Evolutionary conservation across 1,284 basidiomycete species (phyloP), one percentile per base, ranked within the genome.

Genomic region (Leccinum subrobustum): DNA sequence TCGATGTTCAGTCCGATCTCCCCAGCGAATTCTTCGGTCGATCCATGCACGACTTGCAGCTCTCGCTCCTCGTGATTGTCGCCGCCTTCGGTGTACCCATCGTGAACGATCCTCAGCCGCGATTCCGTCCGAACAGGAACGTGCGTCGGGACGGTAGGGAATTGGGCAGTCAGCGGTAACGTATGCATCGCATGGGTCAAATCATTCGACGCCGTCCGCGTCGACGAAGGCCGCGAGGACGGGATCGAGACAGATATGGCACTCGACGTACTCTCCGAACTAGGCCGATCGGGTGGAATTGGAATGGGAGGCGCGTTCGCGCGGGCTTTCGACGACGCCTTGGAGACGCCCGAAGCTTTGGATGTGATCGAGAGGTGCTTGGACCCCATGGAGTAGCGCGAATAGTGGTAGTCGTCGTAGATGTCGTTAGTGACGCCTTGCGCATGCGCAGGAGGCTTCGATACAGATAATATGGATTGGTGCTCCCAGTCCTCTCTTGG

Each of bases 361-460:
- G 73, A 66, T 33, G 50, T 9, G 42, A 57, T 14, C 3, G 71
- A 71, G 53, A 54, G 42, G 3, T 67, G 76, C 64, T 75, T 74
- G 59, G 77, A 79, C 12, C 77, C 73, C 61, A 84, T 76, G 0
- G 87, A 89, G 59, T 80, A 80, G 6, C 86, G 77, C 6, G 87
- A 89, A 66, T 90, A 91, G 3, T 87, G 81, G 67, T 91, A 91
- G 63, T 87, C 82, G 68, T 91, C 88, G 65, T 90, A 91, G 56
- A 91, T 89, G 64, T 89, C 86, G 59, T 88, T 31, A 31, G 76
- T 62, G n/a, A 72, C 61, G 2, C 72, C 63, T 27, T 69, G 67
- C 4, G 68, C 71, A 16, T 77, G 76, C 12, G 76, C 72, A 3
- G 74, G 53, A 16, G 74, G 69, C 29, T 78, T 72, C 20, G 73